Base-by-base conservation (phyloP, 495 filamentous ascomycete genomes). In the Hyaloscypha bicolor region DNA sequence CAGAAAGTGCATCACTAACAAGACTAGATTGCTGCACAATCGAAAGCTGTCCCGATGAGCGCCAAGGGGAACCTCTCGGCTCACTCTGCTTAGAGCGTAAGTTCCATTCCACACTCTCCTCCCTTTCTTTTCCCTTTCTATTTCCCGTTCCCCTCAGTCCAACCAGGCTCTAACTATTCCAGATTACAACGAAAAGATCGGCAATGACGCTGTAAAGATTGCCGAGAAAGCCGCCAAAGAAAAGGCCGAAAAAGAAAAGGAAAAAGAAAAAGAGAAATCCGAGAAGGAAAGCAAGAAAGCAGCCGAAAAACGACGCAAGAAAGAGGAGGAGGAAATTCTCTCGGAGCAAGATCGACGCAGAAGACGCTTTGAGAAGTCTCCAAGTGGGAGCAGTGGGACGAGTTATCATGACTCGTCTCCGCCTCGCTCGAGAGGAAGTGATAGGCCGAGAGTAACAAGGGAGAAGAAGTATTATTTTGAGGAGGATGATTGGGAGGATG, bases 21-120 rank as follows among this genome's bases (percentile, higher is more conserved):
- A 48, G 16, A 11, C 42, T 19, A 48, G 53, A 56, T 56, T 56
- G 53, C 19, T 56, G 53, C 53, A 56, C 53, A 56, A 30, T 56
- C 2, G 53, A 56, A 16, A n/a, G 16, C 19, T 56, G 53, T 19
- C 53, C 53, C 21, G 53, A 56, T 56, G 53, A 56, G 29, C 53
- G 53, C 9, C 53, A 56, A 56, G 53, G 53, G 9, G 53, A 56
- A 31, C 53, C 53, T 9, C 29, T 25, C 9, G 53, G 53, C 29
- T 14, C 53, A 29, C 29, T 56, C 9, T 56, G 53, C 29, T 31
- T 56, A 56, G 29, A 29, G 6, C 53, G 53, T 56, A 29, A 14
- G 53, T 25, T 25, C 25, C 25, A 1, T 25, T 25, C 25, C 25
- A 25, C 25, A 25, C 25, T 25, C 25, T 25, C 25, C 25, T 25